Conservation (phyloP, 768 basidiomycete genomes). For the Podaxis rugospora region DNA sequence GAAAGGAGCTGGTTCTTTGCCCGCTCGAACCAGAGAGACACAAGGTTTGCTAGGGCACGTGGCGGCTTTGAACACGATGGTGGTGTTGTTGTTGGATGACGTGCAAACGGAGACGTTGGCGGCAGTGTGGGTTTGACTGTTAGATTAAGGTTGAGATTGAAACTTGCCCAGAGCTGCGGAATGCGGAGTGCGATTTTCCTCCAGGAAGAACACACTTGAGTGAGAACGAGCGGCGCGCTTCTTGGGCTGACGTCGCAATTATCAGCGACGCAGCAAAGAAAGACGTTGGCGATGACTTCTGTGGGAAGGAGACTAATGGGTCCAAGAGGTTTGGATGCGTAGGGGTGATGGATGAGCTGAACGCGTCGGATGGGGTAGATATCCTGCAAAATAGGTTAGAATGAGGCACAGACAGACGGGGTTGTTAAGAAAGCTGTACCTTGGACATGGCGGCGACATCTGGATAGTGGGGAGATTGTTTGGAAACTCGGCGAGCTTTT, state of each 20-base stretch:
- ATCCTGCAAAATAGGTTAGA: background rate
- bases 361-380: background rate
- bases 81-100: background rate
- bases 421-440: background rate
- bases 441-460: background rate
- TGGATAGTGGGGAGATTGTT: background rate
- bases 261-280: background rate
- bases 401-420: background rate
- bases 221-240: background rate
- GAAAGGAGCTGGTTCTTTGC: conserved; percentile 6
- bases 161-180: conserved; percentile 6
- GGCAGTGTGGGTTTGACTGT: background rate
- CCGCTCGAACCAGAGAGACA: conserved; percentile 9
- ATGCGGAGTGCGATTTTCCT: background rate
- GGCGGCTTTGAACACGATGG: background rate
- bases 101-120: background rate
- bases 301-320: conserved; percentile 4
- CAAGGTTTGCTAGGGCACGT: background rate
- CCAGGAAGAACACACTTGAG: conserved; percentile 10
- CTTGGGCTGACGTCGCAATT: background rate
- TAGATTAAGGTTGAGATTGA: background rate
- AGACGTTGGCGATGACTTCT: conserved; percentile 4
- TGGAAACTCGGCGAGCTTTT: conserved; percentile 4
- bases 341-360: conserved; percentile 4
- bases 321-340: background rate